A percentile compares a stretch with the other conserved stretches of the same genome.
Evolutionary conservation across 129 eudicot species (phyloP).

Genomic region (Sambucus nigra): DNA sequence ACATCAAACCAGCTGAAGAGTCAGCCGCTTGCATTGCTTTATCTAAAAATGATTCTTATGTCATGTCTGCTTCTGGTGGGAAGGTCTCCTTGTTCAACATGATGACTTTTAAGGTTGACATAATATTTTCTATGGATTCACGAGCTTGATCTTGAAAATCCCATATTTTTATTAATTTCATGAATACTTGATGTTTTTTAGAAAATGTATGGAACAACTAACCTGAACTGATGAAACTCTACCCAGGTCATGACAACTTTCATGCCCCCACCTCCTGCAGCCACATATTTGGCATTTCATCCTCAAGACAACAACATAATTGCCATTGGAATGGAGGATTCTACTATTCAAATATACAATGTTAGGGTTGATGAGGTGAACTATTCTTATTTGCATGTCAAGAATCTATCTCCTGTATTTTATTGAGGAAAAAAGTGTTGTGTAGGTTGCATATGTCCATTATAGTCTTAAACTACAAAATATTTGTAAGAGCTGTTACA

Average conservation of each 20-base stretch:
- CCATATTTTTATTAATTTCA: too few relatives aligned
- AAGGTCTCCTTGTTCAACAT: constrained; percentile 76
- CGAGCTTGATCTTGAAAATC: too few relatives aligned
- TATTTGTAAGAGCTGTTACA: too few relatives aligned
- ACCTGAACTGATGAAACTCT: too few relatives aligned
- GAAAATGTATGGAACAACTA: too few relatives aligned
- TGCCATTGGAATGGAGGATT: constrained; percentile 90
- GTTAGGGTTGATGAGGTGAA: constrained; percentile 79
- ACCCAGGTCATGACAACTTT: constrained; percentile 81
- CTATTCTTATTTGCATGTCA: too few relatives aligned
- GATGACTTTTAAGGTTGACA: constrained; percentile 84
- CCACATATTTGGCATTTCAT: constrained; percentile 81
- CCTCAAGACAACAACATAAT: constrained; percentile 83
- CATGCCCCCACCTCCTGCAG: constrained; percentile 88
- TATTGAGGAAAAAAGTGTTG: too few relatives aligned
- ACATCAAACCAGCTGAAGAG: constrained; percentile 76
- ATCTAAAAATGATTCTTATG: constrained; percentile 87
- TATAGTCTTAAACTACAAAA: too few relatives aligned
- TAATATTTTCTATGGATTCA: too few relatives aligned
- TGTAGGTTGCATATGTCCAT: too few relatives aligned
- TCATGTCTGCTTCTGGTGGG: constrained; percentile 90
- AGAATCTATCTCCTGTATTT: too few relatives aligned
- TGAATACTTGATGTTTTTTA: too few relatives aligned
- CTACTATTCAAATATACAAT: constrained; percentile 74
- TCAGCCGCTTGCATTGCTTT: constrained; percentile 83